phyloP scores from a whole-genome alignment of 2,329 filamentous ascomycete species.

The Cytospora chrysosperma region DNA sequence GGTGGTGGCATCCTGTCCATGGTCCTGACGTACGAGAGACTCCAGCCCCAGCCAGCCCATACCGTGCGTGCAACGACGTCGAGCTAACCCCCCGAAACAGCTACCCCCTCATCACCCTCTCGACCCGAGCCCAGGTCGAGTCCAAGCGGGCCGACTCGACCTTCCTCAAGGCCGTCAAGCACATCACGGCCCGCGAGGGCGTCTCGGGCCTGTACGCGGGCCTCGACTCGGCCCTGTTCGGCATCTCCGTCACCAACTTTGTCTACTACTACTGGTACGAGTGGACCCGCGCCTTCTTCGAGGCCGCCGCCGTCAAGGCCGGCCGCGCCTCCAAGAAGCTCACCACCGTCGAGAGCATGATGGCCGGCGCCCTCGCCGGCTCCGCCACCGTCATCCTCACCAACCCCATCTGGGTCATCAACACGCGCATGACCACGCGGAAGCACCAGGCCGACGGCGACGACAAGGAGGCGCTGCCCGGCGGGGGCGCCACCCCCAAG shows the following conservation, averaged over 20 bases:
- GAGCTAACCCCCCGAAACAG: constrained; percentile 43
- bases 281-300: constrained; percentile 88
- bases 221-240: constrained; percentile 90
- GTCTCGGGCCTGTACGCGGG: constrained; percentile 87
- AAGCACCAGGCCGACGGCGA: constrained; percentile 48
- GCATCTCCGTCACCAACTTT: constrained; percentile 98
- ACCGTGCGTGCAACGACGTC: constrained; percentile 6
- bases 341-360: constrained; percentile 90
- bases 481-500: constrained; percentile 37
- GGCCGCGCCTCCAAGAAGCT: constrained; percentile 77
- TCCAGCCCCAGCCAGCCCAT: neutral
- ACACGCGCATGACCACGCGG: constrained; percentile 95
- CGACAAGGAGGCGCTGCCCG: constrained; percentile 31
- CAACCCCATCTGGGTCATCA: constrained; percentile 99
- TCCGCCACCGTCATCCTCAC: constrained; percentile 93
- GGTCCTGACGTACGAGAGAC: constrained; percentile 84
- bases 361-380: constrained; percentile 89
- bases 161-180: constrained; percentile 77
- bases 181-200: constrained; percentile 90
- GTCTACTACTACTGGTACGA: constrained; percentile 99
- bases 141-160: constrained; percentile 87
- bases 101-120: constrained; percentile 95
- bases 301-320: constrained; percentile 69
- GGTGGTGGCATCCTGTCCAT: constrained; percentile 94
- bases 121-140: constrained; percentile 95